Evolutionary conservation across 2,329 filamentous ascomycete genomes (phyloP).

Genomic region (Colletotrichum gigasporum): DNA sequence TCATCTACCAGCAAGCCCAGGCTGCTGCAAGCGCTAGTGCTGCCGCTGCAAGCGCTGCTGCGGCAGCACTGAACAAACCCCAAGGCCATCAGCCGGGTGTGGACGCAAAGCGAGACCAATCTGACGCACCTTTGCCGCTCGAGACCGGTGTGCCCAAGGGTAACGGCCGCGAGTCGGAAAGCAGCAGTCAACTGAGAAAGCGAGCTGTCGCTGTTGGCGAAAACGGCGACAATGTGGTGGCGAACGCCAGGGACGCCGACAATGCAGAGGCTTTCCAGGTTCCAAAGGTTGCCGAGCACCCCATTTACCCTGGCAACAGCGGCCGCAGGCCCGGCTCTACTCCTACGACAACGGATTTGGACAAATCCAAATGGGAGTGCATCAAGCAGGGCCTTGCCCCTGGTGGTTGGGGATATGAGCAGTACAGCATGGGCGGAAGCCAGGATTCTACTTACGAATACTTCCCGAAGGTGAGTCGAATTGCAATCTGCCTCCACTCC

Average conservation of each 20-base stretch:
- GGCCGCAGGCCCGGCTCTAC: constrained; percentile 17
- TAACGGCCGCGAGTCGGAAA: constrained; percentile 3
- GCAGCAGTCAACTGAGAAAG: background rate
- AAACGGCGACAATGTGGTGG: constrained; percentile 40
- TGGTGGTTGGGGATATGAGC: constrained; percentile 53
- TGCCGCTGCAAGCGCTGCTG: constrained; percentile 19
- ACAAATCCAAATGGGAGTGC: constrained; percentile 48
- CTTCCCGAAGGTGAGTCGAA: constrained; percentile 60
- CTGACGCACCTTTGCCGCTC: background rate
- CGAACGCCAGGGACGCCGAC: constrained; percentile 4
- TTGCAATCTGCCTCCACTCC: background rate
- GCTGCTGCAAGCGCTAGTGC: constrained; percentile 39
- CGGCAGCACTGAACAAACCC: constrained; percentile 33
- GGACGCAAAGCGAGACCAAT: constrained; percentile 19
- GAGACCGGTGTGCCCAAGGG: constrained; percentile 7
- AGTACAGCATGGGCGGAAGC: constrained; percentile 69
- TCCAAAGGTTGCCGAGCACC: constrained; percentile 17
- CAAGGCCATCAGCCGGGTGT: constrained; percentile 35
- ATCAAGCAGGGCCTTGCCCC: constrained; percentile 67
- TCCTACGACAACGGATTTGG: constrained; percentile 7
- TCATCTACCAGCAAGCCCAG: constrained; percentile 43
- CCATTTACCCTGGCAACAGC: constrained; percentile 10
- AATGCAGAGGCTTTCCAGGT: constrained; percentile 8
- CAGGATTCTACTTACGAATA: constrained; percentile 80
- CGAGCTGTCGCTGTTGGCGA: constrained; percentile 35